A percentile compares a stretch with the other conserved stretches of the same genome.
Evolutionary conservation across 441 rosid genomes (phyloP).

Genomic region (Gossypium aridum): DNA sequence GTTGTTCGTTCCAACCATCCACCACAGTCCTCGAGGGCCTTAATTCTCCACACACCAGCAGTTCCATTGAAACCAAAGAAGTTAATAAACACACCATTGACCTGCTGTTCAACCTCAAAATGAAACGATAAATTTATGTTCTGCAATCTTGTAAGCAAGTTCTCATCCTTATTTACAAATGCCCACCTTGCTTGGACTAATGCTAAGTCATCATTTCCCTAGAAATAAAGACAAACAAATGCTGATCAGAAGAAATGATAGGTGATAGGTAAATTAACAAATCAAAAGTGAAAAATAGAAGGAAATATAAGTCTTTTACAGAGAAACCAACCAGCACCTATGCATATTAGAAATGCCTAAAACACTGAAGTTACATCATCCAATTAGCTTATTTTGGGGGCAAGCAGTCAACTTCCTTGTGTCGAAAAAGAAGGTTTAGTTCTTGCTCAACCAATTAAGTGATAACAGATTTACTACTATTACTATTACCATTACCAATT

Average conservation of each 20-base stretch:
- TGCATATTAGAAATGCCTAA: neutral
- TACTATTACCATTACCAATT: neutral
- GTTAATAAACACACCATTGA: constrained; percentile 74
- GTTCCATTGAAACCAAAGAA: constrained; percentile 95
- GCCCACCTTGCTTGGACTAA: constrained; percentile 90
- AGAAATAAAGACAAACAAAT: constrained; percentile 10
- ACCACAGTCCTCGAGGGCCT: constrained; percentile 88
- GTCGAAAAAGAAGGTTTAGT: neutral
- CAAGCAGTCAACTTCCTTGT: neutral
- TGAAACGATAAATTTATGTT: constrained; percentile 87
- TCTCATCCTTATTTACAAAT: constrained; percentile 89
- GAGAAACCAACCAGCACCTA: neutral
- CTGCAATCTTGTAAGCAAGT: constrained; percentile 86
- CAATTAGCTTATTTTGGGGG: neutral
- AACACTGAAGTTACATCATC: neutral
- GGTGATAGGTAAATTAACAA: neutral
- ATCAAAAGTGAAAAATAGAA: neutral
- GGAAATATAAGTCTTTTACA: neutral
- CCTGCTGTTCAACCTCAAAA: constrained; percentile 94
- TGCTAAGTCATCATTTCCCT: constrained; percentile 78
- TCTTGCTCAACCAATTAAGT: neutral
- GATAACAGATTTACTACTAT: neutral
- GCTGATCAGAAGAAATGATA: constrained; percentile 1
- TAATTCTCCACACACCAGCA: constrained; percentile 93
- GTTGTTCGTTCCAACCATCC: constrained; percentile 95